Base-by-base conservation (phyloP, 371 early-diverging fungal genomes). In the Nosema bombycis region DNA sequence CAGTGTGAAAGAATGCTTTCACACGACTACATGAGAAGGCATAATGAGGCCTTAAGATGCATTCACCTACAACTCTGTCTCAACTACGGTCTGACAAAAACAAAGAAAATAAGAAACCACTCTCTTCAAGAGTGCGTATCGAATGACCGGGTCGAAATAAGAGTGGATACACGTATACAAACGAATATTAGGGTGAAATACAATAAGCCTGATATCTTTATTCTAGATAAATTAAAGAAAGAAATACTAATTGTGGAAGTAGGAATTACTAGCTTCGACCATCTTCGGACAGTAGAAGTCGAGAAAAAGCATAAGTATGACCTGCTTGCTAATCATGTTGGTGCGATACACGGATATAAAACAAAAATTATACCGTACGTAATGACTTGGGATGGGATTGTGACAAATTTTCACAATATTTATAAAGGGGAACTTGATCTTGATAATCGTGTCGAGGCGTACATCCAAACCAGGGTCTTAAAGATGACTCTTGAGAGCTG, bases 11-110 rank as follows among this genome's bases (percentile, higher is more conserved):
- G 58, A 58, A 58, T 58, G 12, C 24, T 58, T 3, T 58, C 58
- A 58, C 58, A 58, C n/a, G 58, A 58, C 24, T 58, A 58, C 58
- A 58, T 58, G 12, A 58, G 58, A 23, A 12, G 58, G n/a, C 58
- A 58, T 58, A 58, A 58, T 24, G 58, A 58, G 24, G 14, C 58
- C n/a, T 58, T 58, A 23, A 58, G 58, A 58, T 58, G 58, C n/a
- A 58, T 58, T 21, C 58, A 58, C n/a, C 58, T 21, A 3, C 58
- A 58, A 23, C 24, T 58, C 3, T 58, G 58, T 23, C 24, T 58
- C n/a, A 58, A 58, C 24, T 58, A 58, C 24, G 24, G 58, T 4
- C 58, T 58, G n/a, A 58, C n/a, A 4, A 58, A 58, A 24, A 12
- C 58, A 21, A 58, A 58, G 58, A 58, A 58, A 58, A 58, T 58